These are phyloP conservation scores for Schizothecium vesticola DNA, from an alignment of 495 filamentous ascomycete genomes.

Conservation along the genomic window DNA sequence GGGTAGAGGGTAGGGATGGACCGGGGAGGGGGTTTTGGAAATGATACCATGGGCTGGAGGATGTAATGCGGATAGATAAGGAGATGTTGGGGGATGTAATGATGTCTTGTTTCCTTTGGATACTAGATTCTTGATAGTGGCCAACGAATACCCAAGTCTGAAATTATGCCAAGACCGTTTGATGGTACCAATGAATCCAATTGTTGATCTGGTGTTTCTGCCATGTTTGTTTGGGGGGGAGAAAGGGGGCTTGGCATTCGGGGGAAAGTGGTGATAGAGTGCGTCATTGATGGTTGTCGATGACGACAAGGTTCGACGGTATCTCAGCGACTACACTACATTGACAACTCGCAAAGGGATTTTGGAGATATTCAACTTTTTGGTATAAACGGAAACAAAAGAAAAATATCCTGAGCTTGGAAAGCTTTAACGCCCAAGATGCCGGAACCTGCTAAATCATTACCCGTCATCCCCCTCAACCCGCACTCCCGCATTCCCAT, in stretches of 20 bases:
- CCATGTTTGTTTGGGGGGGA: background rate
- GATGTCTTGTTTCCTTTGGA: background rate
- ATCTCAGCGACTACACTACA: background rate
- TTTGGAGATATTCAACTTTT: background rate
- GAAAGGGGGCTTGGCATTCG: background rate
- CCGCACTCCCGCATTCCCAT: constrained; percentile 20
- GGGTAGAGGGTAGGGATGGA: background rate
- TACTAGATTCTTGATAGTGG: background rate
- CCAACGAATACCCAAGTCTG: background rate
- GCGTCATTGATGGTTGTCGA: background rate
- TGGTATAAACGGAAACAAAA: background rate
- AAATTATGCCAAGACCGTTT: too few relatives aligned
- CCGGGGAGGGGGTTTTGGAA: background rate
- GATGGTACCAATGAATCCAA: too few relatives aligned
- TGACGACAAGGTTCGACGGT: background rate
- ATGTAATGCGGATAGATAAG: background rate
- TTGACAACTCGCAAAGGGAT: background rate
- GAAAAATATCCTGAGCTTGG: background rate
- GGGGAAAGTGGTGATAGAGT: background rate
- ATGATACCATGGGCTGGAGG: background rate
- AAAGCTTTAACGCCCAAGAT: background rate
- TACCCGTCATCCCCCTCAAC: constrained; percentile 15
- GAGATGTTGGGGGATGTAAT: background rate
- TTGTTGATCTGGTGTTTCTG: too few relatives aligned
- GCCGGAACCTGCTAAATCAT: background rate